Evolutionary conservation across 768 basidiomycete species (phyloP), one percentile per base, ranked within the genome.

Genomic region (Xanthoconium stramineum): DNA sequence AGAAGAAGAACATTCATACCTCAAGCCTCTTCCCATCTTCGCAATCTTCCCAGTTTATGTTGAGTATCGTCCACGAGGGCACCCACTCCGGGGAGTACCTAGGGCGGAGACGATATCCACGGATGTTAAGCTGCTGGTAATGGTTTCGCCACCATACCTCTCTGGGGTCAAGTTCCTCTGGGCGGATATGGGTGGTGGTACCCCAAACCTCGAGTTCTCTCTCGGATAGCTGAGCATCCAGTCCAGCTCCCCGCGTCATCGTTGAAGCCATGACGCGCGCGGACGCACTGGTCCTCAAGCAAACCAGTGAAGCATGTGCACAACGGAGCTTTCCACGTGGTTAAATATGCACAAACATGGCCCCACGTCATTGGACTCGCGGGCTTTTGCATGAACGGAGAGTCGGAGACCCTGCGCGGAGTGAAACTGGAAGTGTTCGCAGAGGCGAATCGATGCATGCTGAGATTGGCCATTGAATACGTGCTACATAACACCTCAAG

Each of bases 91-190:
- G 59, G 29, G 47, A 29, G 42, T 59, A 61, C 7, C 52, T 57
- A 33, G 33, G 33, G 11, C 33, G 33, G 6, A 33, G 11, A 6
- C 6, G 11, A 33, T 33, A 33, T 33, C 33, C 33, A 20, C 40
- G 40, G 12, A 2, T 42, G 2, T 20, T 42, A 6, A 64, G 53
- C 17, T 12, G 56, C 9, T 55, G 0, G 24, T 62, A 58, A 29
- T 30, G 55, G 0, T 55, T 43, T 15, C 20, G 55, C 62, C 62
- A 61, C 60, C 58, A 60, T 11, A 53, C 9, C 3, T 61, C 58
- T 1, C 47, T 45, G 3, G 47, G 52, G 20, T 61, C 58, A 0
- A 60, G 42, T 39, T 60, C 50, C 29, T 60, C 60, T 3, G 56
- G 59, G 1, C 10, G 39, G 11, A 36, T 8, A 24, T 2, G 40